Base-by-base conservation (phyloP, 768 basidiomycete genomes). In the Aureoboletus auriporus region DNA sequence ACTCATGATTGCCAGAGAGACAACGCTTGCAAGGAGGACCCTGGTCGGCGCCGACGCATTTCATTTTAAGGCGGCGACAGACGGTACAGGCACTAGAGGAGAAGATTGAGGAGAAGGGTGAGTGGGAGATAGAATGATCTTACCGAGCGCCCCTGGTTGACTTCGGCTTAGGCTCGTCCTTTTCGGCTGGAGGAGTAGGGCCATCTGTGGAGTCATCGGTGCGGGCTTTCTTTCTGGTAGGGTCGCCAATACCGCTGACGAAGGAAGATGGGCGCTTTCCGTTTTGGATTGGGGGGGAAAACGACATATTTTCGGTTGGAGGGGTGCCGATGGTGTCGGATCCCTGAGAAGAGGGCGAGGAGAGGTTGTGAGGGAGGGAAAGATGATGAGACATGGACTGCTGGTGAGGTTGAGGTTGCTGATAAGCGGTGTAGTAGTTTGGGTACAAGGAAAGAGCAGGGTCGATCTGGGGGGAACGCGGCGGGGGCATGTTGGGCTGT, bases 1-100 rank as follows among this genome's bases (percentile, higher is more conserved):
- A 99, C 57, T 95, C 91, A 60, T 94, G 88, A 55, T 80, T 80
- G 16, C 88, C 85, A 0, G 82, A 61, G 39, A 71, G 69, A 59
- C 93, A 96, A 17, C 93, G 84, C 61, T 93, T 94, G 72, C 93
- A 96, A 0, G 93, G 90, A 0, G 88, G 88, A 0, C 92, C 93
- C 35, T 92, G 80, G 65, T 93, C 93, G 3, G 89, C 91, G 30
- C 88, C 89, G 8, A 90, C 87, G 49, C 91, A 93, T 61, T 91
- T 93, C 92, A 91, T 93, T 71, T 93, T 94, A 29, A 93, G 76
- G 23, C 91, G 84, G 17, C 93, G 80, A 65, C 93, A 95, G 10
- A 93, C 89, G 0, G 89, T 92, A 54, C 93, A 96, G 0, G 93
- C 93, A 39, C 93, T 93, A 59, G 11, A 39, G 38, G 39, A 39